A percentile compares a stretch with the other conserved stretches of the same genome.
Evolutionary conservation across 768 basidiomycete species (phyloP).

Genomic region (Lenzites betulinus): DNA sequence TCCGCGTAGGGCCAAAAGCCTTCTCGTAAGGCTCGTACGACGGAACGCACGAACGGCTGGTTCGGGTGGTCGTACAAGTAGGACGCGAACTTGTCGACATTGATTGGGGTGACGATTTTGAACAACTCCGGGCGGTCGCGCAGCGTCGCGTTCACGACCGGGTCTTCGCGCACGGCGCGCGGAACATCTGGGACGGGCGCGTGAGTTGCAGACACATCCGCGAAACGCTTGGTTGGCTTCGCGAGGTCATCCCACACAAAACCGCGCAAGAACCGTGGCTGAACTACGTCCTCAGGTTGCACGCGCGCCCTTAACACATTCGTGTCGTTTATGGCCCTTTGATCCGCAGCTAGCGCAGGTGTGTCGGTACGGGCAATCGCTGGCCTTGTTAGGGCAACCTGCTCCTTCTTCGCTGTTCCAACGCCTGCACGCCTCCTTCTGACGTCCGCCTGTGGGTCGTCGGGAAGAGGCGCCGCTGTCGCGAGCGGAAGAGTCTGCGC

Average conservation of each 20-base stretch:
- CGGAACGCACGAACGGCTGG: constrained; percentile 38
- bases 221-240: constrained; percentile 23
- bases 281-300: neutral
- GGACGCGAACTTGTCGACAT: constrained; percentile 33
- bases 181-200: constrained; percentile 23
- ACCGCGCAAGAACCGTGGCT: constrained; percentile 13
- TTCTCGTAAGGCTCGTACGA: constrained; percentile 31
- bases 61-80: constrained; percentile 41
- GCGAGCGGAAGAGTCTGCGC: neutral
- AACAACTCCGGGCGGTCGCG: constrained; percentile 35
- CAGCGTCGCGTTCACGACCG: constrained; percentile 27
- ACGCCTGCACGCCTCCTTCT: neutral
- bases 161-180: constrained; percentile 15
- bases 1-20: too few relatives aligned
- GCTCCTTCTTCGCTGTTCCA: too few relatives aligned
- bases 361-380: too few relatives aligned
- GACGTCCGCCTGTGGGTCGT: neutral
- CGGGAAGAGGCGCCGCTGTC: neutral
- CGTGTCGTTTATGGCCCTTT: neutral
- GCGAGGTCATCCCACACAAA: constrained; percentile 21
- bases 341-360: too few relatives aligned
- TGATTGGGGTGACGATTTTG: constrained; percentile 39
- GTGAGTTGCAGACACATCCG: constrained; percentile 6
- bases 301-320: constrained; percentile 3
- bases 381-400: too few relatives aligned